phyloP scores from a whole-genome alignment of 495 filamentous ascomycete genomes.

The Cercophora sp. region DNA sequence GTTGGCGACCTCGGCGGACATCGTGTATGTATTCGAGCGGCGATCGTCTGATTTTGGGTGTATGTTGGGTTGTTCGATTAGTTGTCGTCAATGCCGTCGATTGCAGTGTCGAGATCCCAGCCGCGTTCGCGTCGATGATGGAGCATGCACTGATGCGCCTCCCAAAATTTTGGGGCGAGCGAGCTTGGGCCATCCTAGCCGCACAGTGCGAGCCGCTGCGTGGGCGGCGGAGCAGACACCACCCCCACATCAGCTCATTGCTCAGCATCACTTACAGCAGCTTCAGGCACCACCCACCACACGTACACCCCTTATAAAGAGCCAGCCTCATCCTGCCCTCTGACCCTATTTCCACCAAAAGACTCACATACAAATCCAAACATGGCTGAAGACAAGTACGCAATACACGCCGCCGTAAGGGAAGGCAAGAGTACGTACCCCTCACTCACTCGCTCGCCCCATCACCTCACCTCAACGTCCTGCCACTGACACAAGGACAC shows the following conservation, averaged over 20 bases:
- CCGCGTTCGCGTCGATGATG: slow-evolving; percentile 8
- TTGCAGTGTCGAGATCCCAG: neutral
- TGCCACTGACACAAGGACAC: too few relatives aligned
- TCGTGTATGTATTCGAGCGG: neutral
- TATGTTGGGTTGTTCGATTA: neutral
- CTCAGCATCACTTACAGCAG: slow-evolving; percentile 8
- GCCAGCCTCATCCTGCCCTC: neutral
- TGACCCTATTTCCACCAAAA: too few relatives aligned
- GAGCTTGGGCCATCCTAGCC: neutral
- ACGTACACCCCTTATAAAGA: neutral
- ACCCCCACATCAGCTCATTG: neutral
- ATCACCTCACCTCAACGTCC: neutral
- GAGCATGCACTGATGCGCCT: neutral
- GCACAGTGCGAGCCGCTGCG: neutral
- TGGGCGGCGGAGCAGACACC: neutral
- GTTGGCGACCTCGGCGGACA: slow-evolving; percentile 23
- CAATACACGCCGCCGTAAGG: slow-evolving; percentile 72
- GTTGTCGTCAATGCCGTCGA: neutral
- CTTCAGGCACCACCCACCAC: neutral
- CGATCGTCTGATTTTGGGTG: neutral
- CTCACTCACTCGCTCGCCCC: neutral
- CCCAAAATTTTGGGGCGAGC: slow-evolving; percentile 3
- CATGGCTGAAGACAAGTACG: slow-evolving; percentile 14
- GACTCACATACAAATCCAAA: too few relatives aligned
- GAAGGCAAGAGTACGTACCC: slow-evolving; percentile 71